Evolutionary conservation across 352 stramenopile genomes (phyloP).

Genomic region (Pythium oligandrum): DNA sequence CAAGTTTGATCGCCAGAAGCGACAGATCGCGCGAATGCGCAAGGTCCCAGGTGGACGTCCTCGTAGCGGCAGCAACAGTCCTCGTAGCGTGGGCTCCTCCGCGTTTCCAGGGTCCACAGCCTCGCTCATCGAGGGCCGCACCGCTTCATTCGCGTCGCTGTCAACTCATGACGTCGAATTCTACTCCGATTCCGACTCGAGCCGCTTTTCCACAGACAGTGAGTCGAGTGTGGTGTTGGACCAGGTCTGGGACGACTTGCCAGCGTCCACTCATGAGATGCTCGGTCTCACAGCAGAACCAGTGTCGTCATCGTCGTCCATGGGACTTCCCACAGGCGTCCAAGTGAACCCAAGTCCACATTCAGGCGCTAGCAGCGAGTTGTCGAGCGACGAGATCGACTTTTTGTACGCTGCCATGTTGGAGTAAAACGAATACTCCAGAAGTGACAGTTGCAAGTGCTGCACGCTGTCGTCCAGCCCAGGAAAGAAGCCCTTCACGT

Average conservation of each 20-base stretch:
- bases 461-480: constrained; percentile 11
- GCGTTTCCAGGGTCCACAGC: constrained; percentile 17
- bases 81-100: constrained; percentile 2
- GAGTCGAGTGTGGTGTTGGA: constrained; percentile 44
- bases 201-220: constrained; percentile 54
- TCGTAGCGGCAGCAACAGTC: not conserved
- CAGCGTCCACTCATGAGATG: not conserved
- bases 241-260: constrained; percentile 54
- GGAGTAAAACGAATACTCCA: constrained; percentile 28
- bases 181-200: constrained; percentile 72
- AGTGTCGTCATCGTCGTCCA: constrained; percentile 8
- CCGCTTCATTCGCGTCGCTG: constrained; percentile 21
- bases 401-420: constrained; percentile 82
- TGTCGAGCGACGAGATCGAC: constrained; percentile 83
- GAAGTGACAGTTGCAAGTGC: constrained; percentile 31
- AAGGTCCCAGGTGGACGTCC: constrained; percentile 22
- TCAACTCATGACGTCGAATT: constrained; percentile 37
- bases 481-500: too few relatives aligned
- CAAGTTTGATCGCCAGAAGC: constrained; percentile 88
- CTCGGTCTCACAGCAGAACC: too few relatives aligned
- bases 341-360: too few relatives aligned
- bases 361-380: not conserved
- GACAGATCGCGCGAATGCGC: constrained; percentile 54
- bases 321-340: too few relatives aligned
- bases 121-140: constrained; percentile 8